Base-by-base conservation (phyloP, 2,329 filamentous ascomycete genomes). In the Xylariaceae sp. region DNA sequence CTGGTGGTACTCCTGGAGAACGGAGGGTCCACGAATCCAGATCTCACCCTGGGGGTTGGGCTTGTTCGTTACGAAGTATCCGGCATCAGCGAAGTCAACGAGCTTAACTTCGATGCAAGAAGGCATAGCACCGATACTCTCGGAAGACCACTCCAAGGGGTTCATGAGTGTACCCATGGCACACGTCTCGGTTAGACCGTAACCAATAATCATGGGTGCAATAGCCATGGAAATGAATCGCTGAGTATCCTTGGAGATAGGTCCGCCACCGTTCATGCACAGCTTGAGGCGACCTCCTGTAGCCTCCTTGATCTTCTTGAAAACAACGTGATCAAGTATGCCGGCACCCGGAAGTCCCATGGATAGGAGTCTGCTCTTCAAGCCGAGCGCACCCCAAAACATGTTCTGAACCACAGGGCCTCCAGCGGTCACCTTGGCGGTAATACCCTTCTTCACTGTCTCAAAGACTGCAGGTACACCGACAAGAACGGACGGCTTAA, bases 391-490 rank as follows among this genome's bases (percentile, higher is more conserved):
- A 52, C 77, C 78, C 82, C 82, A 85, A 80, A 96, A 96, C 71
- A 96, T 77, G 65, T 88, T 88, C 73, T 83, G 87, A 55, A 87
- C 82, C 39, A 96, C 64, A 13, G 82, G 76, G 69, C 84, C 87
- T 69, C 86, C 82, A 65, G 85, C 82, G 72, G 87, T 83, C 58
- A 95, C 85, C 77, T 92, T 92, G 72, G 79, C 79, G 60, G 92
- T 76, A 67, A 96, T 90, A 62, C 91, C 91, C 78, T 96, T 96
- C 83, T 94, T 95, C 62, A 96, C 88, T 2, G 88, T 88, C 75
- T 96, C 91, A 88, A 90, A 96, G 2, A 96, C 90, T 35, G 90
- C 90, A 2, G 91, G 91, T 3, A 96, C 91, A 72, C 91, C 91
- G 55, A 95, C 88, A 62, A 96, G 80, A 67, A 96, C 83, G 4